Conservation (phyloP, 2,329 filamentous ascomycete genomes). For the Alternaria brassicicola region DNA sequence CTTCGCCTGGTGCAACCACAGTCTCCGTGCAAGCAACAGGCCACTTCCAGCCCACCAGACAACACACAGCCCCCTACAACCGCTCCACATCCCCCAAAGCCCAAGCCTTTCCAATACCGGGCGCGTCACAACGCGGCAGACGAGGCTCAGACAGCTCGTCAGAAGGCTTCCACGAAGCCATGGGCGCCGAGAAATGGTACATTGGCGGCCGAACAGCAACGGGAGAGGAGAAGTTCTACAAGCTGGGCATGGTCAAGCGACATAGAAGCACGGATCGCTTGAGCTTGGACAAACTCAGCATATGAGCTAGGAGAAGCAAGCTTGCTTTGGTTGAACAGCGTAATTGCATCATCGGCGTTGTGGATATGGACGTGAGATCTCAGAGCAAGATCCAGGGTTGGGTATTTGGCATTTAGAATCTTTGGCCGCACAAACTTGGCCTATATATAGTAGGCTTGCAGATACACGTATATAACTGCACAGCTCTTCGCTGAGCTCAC, state of each 20-base stretch:
- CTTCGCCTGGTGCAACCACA: slow-evolving; percentile 45
- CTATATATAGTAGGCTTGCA: slow-evolving; percentile 1
- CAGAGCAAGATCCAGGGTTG: slow-evolving; percentile 11
- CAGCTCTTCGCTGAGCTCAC: slow-evolving; percentile 18
- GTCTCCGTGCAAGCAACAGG: slow-evolving; percentile 48
- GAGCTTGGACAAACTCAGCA: slow-evolving; percentile 75
- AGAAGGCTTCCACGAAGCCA: slow-evolving; percentile 75
- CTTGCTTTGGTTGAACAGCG: slow-evolving; percentile 9
- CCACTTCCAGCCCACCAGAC: slow-evolving; percentile 51
- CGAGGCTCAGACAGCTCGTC: slow-evolving; percentile 76
- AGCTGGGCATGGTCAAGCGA: slow-evolving; percentile 75
- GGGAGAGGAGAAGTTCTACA: slow-evolving; percentile 83
- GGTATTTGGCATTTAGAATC: slow-evolving; percentile 14
- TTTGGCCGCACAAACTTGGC: slow-evolving; percentile 8
- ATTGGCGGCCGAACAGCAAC: slow-evolving; percentile 76
- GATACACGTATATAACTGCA: slow-evolving; percentile 16
- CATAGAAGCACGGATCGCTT: slow-evolving; percentile 75
- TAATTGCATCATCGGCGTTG: slow-evolving; percentile 40
- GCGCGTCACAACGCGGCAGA: slow-evolving; percentile 50
- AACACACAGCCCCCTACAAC: slow-evolving; percentile 48
- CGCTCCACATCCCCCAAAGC: slow-evolving; percentile 47
- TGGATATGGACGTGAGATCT: slow-evolving; percentile 20
- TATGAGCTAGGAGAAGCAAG: slow-evolving; percentile 56
- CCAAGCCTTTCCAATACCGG: slow-evolving; percentile 46
- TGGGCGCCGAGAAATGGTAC: slow-evolving; percentile 79